Conservation (phyloP, 192 early-diverging fungal species). For the Entophlyctis luteolus region DNA sequence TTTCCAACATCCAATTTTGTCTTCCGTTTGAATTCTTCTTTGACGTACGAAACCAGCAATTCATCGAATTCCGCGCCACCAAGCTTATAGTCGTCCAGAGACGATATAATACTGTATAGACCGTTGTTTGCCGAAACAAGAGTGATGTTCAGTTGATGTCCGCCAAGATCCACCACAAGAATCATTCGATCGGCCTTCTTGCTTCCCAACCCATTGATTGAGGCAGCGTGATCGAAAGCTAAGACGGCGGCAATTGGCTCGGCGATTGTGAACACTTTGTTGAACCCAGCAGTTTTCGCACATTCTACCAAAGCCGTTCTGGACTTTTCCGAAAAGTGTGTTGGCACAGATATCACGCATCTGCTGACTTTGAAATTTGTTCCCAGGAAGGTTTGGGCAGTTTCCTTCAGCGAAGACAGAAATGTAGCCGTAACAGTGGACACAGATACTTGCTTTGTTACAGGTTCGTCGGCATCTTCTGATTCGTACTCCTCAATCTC, state of each 20-base stretch:
- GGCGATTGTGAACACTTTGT: conserved; percentile 72
- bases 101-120: conserved; percentile 73
- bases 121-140: conserved; percentile 76
- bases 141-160: conserved; percentile 76
- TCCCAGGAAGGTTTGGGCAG: conserved; percentile 86
- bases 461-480: conserved; percentile 53
- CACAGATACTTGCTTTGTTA: conserved; percentile 54
- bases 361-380: conserved; percentile 70
- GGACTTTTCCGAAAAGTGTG: conserved; percentile 76
- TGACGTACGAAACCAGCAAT: conserved; percentile 73
- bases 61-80: conserved; percentile 87
- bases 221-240: conserved; percentile 64
- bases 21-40: conserved; percentile 84
- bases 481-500: conserved; percentile 50
- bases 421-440: conserved; percentile 75
- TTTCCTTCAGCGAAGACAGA: conserved; percentile 73
- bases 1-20: conserved; percentile 70
- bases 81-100: conserved; percentile 70
- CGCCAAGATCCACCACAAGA: conserved; percentile 88
- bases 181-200: conserved; percentile 64
- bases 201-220: conserved; percentile 25
- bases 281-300: conserved; percentile 74
- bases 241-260: conserved; percentile 90
- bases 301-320: conserved; percentile 61
- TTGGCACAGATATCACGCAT: conserved; percentile 80